Percentiles rank a stretch among this genome's conserved stretches.
Evolutionary conservation across 768 basidiomycete species (phyloP).

Genomic region (Cytidiella melzeri): DNA sequence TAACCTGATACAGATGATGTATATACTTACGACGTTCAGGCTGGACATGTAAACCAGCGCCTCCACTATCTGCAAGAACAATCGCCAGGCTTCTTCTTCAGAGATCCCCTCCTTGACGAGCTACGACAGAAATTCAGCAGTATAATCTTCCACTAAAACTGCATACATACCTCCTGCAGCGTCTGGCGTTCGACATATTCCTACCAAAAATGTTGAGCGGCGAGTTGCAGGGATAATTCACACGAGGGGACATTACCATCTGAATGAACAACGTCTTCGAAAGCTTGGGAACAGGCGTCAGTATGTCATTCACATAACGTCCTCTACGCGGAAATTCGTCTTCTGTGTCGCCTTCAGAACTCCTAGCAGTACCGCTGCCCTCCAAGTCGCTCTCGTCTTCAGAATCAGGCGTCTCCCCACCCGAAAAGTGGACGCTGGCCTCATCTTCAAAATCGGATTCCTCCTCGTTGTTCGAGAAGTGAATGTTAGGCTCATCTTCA

Average conservation of each 20-base stretch:
- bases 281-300: slow-evolving; percentile 16
- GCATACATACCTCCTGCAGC: slow-evolving; percentile 58
- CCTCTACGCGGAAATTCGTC: not conserved
- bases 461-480: slow-evolving; percentile 52
- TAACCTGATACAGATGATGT: not conserved
- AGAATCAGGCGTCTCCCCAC: slow-evolving; percentile 12
- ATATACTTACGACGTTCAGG: slow-evolving; percentile 65
- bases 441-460: slow-evolving; percentile 29
- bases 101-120: slow-evolving; percentile 74
- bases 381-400: slow-evolving; percentile 2
- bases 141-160: not conserved
- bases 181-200: slow-evolving; percentile 92
- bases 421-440: slow-evolving; percentile 18
- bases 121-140: slow-evolving; percentile 26
- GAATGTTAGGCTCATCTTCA: slow-evolving; percentile 26
- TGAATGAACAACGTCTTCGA: slow-evolving; percentile 81
- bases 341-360: not conserved
- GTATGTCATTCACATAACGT: slow-evolving; percentile 17
- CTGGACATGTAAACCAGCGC: slow-evolving; percentile 87
- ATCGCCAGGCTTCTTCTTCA: slow-evolving; percentile 83
- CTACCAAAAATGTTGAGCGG: slow-evolving; percentile 31
- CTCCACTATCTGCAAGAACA: slow-evolving; percentile 87
- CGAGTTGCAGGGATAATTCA: too few relatives aligned
- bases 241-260: slow-evolving; percentile 82
- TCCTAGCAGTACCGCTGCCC: not conserved